Base-by-base conservation (phyloP, 2,329 filamentous ascomycete species). In the Sporothrix curviconia region DNA sequence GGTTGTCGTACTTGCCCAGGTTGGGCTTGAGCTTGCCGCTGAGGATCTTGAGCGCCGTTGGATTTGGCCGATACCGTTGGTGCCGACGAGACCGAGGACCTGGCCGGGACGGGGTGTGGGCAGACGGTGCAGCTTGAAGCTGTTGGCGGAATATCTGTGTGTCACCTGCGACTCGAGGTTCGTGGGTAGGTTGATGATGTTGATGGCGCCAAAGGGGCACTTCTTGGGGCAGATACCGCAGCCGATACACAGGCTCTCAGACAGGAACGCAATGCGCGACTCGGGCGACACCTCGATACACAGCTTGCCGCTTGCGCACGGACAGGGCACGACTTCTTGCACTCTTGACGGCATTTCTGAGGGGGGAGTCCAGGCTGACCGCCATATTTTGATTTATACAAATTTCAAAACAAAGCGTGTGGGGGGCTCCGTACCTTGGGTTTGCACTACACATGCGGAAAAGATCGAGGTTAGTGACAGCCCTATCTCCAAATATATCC, bases 141-240 rank as follows among this genome's bases (percentile, higher is more conserved):
- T 96, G 82, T 99, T 99, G 72, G 94, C 92, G 56, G 92, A 95
- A 80, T 99, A 99, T 71, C 94, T 89, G 74, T 99, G 95, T 66
- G 94, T 97, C 69, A 99, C 91, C 74, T 97, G 89, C 64, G 88
- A 95, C 75, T 99, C 94, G 74, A 99, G 87, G 77, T 99, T 99
- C 72, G 94, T 99, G 66, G 95, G 94, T 80, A 99, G 79, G 79
- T 99, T 99, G 90, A 99, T 99, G 74, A 99, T 99, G 73, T 92
- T 95, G 76, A 99, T 99, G 68, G 94, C 94, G 70, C 92, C 88
- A 75, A 99, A 99, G 15, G 94, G 94, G 74, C 94, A 99, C 75
- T 97, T 97, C 80, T 99, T 99, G 44, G 92, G 91, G 75, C 95
- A 99, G 78, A 99, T 99, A 86, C 94, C 95, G 71, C 95, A 99